Evolutionary conservation across 2,329 filamentous ascomycete species (phyloP).

Genomic region (Aspergillus latus): DNA sequence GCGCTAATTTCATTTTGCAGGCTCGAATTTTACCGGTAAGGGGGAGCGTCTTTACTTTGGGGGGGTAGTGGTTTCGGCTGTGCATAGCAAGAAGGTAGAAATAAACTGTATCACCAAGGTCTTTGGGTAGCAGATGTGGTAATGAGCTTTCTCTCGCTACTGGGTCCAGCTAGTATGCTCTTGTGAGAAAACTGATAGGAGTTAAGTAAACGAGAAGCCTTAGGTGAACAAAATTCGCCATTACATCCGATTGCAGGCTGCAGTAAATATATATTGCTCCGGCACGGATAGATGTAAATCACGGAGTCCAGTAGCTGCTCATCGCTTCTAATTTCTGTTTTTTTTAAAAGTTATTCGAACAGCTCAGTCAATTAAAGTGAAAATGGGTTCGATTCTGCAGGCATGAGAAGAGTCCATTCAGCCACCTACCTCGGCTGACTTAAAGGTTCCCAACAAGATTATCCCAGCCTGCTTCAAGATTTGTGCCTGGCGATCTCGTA

Average conservation of each 20-base stretch:
- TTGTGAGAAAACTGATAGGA: too few relatives aligned
- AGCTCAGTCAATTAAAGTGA: too few relatives aligned
- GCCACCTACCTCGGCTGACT: background rate
- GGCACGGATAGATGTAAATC: too few relatives aligned
- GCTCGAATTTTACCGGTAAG: conserved; percentile 84
- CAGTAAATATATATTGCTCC: too few relatives aligned
- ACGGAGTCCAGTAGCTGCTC: too few relatives aligned
- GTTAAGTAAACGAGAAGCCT: too few relatives aligned
- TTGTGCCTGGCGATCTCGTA: background rate
- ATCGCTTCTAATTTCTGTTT: too few relatives aligned
- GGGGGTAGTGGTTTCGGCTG: conserved; percentile 17
- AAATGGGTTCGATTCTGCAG: too few relatives aligned
- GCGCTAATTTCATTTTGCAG: conserved; percentile 51
- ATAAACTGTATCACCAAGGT: conserved; percentile 34
- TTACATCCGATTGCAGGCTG: too few relatives aligned
- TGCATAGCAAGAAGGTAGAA: conserved; percentile 24
- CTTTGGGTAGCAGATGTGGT: conserved; percentile 20
- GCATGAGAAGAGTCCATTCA: background rate
- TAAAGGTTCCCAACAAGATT: background rate
- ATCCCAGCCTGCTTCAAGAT: background rate
- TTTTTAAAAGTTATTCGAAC: too few relatives aligned
- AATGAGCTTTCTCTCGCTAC: conserved; percentile 14
- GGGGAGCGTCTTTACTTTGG: conserved; percentile 8
- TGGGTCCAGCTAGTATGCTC: too few relatives aligned
- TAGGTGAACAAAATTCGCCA: too few relatives aligned